These are phyloP conservation scores for Globisporangium emineosum DNA, from an alignment of 352 stramenopile genomes.

Conservation along the genomic window DNA sequence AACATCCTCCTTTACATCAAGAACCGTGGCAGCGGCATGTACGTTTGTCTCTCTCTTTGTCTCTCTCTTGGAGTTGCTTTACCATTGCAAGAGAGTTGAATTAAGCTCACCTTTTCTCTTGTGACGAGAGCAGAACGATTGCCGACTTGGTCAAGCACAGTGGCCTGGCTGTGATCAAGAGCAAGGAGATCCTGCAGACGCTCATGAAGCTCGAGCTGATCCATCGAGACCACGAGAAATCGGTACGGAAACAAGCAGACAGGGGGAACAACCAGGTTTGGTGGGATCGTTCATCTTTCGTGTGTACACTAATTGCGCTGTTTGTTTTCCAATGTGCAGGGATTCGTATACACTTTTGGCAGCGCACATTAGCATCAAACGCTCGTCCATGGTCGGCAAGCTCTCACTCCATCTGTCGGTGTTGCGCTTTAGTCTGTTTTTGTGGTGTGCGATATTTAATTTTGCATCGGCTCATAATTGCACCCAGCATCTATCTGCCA, in stretches of 20 bases:
- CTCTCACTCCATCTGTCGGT: neutral
- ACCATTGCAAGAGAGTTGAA: no score
- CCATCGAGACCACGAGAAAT: constrained; percentile 66
- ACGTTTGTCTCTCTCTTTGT: constrained; percentile 18
- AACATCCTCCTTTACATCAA: constrained; percentile 86
- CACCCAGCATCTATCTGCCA: neutral
- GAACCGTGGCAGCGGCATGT: constrained; percentile 78
- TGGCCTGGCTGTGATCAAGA: constrained; percentile 72
- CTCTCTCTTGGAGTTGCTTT: neutral
- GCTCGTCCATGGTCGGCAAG: neutral
- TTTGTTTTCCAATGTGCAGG: constrained; percentile 23
- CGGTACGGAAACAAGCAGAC: constrained; percentile 28
- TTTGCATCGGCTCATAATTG: constrained; percentile 4
- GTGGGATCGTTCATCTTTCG: neutral
- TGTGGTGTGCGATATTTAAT: constrained; percentile 10
- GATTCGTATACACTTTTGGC: constrained; percentile 74
- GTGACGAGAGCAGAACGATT: constrained; percentile 48
- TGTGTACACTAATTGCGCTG: constrained; percentile 5
- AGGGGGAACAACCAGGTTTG: neutral
- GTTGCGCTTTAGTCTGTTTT: constrained; percentile 1
- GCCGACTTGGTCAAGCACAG: constrained; percentile 82
- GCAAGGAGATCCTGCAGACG: constrained; percentile 86
- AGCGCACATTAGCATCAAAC: constrained; percentile 11
- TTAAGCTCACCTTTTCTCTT: neutral
- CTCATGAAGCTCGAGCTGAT: constrained; percentile 85